Base-by-base conservation (phyloP, 805 yeast species). In the Wickerhamomyces subpelliculosus region DNA sequence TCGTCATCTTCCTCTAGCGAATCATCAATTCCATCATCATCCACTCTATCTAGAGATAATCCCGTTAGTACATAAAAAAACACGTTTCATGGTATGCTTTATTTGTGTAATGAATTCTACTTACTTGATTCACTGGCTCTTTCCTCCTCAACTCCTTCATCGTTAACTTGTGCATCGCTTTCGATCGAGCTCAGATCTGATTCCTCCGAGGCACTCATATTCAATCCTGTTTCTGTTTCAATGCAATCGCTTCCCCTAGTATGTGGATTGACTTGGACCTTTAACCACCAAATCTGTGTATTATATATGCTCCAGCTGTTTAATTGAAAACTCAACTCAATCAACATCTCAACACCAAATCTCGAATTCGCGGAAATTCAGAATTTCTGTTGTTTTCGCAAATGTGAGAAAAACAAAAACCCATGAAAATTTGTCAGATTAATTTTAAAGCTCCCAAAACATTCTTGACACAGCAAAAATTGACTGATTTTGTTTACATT, bases 401-500 rank as follows among this genome's bases (percentile, higher is more conserved):
- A 25, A 9, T 8, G 8, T 28, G 25, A 30, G 17, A 30, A n/a
- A 12, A 3, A 20, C 9, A 32, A 16, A 23, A 23, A 23, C 24
- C 35, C 35, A 14, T 24, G 14, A 18, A 32, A 32, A 32, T 24
- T 23, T 32, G 35, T 23, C 35, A 23, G 35, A 32, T 21, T 27
- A 16, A 16, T 4, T 27, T 27, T 27, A n/a, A 5, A 11, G 13
- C 19, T 8, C 13, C 25, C 25, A 34, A 11, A 12, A 19, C 20
- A 25, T 26, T 25, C 18, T 34, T 34, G 31, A 27, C 37, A 34
- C 37, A 27, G 31, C 21, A 20, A 34, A 34, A 34, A 34, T 34
- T 34, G 37, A 34, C 37, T 26, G 31, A 26, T 27, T 22, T n/a
- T 59, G 24, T 59, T 29, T 29, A 29, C 32, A 19, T 29, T 29